Conservation (phyloP, 768 basidiomycete genomes). For the Agaricus sinodeliciosus region DNA sequence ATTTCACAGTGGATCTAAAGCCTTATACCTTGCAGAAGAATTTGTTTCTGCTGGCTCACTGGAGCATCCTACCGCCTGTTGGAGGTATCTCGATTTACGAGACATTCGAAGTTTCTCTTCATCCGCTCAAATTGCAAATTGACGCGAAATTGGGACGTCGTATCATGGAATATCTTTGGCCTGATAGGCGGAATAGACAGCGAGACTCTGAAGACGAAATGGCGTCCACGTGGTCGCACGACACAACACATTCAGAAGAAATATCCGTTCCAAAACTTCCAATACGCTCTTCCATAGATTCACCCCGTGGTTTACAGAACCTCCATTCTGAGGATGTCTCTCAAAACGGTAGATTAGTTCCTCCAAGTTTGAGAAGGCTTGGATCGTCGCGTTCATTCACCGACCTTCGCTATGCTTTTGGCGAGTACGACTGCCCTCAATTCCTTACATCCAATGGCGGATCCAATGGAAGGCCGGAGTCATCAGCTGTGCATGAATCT, state of each 20-base stretch:
- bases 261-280: slow-evolving; percentile 18
- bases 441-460: not conserved
- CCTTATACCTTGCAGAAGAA: slow-evolving; percentile 39
- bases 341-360: slow-evolving; percentile 1
- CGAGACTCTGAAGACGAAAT: slow-evolving; percentile 14
- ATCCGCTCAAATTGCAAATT: slow-evolving; percentile 82
- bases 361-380: slow-evolving; percentile 43
- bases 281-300: slow-evolving; percentile 44
- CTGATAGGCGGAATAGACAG: slow-evolving; percentile 43
- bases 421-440: slow-evolving; percentile 24
- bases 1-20: not conserved
- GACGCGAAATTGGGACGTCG: slow-evolving; percentile 76
- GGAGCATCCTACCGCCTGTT: slow-evolving; percentile 84
- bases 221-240: slow-evolving; percentile 15
- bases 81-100: slow-evolving; percentile 91
- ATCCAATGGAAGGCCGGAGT: not conserved
- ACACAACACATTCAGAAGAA: slow-evolving; percentile 13
- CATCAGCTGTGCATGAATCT: not conserved
- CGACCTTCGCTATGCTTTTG: slow-evolving; percentile 47
- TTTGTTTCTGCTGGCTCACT: slow-evolving; percentile 69
- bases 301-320: slow-evolving; percentile 31
- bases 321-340: slow-evolving; percentile 5
- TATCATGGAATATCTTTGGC: slow-evolving; percentile 89
- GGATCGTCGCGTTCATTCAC: slow-evolving; percentile 66
- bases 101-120: slow-evolving; percentile 71